These are phyloP conservation scores for Rhodotorula sp. DNA, from an alignment of 1,284 basidiomycete genomes.

Conservation along the genomic window DNA sequence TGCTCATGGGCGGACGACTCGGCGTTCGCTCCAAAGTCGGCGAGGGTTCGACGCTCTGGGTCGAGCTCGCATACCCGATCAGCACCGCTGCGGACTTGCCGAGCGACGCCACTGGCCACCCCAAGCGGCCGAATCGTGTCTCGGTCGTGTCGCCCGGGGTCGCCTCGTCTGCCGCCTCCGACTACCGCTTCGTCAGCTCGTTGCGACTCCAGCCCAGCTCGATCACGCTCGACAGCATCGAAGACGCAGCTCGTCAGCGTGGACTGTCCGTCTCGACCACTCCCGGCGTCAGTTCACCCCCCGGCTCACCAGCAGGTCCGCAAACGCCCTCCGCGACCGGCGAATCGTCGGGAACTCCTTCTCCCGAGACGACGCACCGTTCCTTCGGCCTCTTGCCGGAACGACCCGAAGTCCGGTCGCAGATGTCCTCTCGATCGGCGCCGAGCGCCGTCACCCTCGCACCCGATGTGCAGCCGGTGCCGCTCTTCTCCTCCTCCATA, in stretches of 20 bases:
- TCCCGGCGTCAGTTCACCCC: not conserved
- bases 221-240: slow-evolving; percentile 16
- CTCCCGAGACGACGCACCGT: not conserved
- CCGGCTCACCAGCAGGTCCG: not conserved
- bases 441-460: not conserved
- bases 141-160: slow-evolving; percentile 6
- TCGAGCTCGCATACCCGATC: slow-evolving; percentile 59
- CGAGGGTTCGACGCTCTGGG: slow-evolving; percentile 64
- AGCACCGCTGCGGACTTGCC: slow-evolving; percentile 2
- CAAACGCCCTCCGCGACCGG: not conserved
- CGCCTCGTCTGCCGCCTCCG: slow-evolving; percentile 17
- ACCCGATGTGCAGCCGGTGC: not conserved
- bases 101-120: not conserved
- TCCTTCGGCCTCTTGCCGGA: slow-evolving; percentile 10
- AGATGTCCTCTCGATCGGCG: not conserved
- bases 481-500: not conserved
- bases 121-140: not conserved
- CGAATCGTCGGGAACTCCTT: not conserved
- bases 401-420: not conserved
- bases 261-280: slow-evolving; percentile 14
- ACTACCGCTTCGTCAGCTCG: slow-evolving; percentile 32
- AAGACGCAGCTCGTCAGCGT: slow-evolving; percentile 1
- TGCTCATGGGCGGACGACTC: slow-evolving; percentile 72
- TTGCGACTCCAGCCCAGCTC: slow-evolving; percentile 10
- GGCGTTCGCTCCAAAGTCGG: slow-evolving; percentile 56